Base-by-base conservation (phyloP, 2,329 filamentous ascomycete species). In the Aspergillus piperis region DNA sequence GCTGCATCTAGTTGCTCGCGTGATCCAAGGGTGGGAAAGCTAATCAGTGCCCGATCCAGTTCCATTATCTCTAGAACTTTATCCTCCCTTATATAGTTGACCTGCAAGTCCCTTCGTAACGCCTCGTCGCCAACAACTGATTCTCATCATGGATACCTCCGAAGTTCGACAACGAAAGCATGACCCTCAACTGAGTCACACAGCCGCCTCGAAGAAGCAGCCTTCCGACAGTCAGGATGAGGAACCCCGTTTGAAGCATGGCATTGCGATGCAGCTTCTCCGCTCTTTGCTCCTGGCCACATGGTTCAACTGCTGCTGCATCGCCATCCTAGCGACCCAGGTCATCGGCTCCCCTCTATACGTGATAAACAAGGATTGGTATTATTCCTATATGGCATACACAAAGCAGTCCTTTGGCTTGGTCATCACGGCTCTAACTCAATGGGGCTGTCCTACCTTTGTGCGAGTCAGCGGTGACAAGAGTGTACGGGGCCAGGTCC, bases 391-490 rank as follows among this genome's bases (percentile, higher is more conserved):
- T 69, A 88, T 88, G 83, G 84, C 86, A 21, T 83, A 84, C 70
- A 88, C 86, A 17, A 88, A 88, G 71, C 83, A 87, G 70, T 85
- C 81, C 5, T 88, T 88, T 70, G 86, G 84, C 0, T 77, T 89
- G n/a, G 77, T 87, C 21, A 82, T 87, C 59, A 85, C 83, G 2
- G 85, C 85, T 41, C 77, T 88, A 60, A 88, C 85, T 2, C 81
- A 87, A 67, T 88, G 84, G 83, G 87, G 84, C 71, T 81, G 82
- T 48, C 86, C 86, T 0, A 88, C 86, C 0, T 75, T 84, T n/a
- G 81, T 88, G 21, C 78, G 85, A 48, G 83, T 88, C 55, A 87
- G 85, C 64, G 86, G 86, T 38, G 86, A 88, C 68, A 80, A 80
- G 50, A 86, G 82, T 58, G 82, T 88, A 68, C 77, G 81, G 58